Evolutionary conservation across 2,329 filamentous ascomycete species (phyloP).

Genomic region (Trichoderma brevicompactum): DNA sequence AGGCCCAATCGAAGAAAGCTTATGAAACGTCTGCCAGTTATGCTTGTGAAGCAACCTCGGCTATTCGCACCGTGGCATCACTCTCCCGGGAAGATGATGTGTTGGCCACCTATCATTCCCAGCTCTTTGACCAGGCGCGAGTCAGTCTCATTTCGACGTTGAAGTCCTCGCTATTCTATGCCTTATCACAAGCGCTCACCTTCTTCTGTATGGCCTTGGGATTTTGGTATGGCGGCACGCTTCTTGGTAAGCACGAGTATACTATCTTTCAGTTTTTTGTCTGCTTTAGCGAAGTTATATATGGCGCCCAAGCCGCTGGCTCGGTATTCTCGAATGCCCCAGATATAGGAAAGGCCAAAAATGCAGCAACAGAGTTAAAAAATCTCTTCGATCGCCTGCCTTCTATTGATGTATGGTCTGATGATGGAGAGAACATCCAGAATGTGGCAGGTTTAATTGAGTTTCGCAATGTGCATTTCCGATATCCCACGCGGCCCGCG

Average conservation of each 20-base stretch:
- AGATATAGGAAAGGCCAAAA: background rate
- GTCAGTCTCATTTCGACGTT: background rate
- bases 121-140: background rate
- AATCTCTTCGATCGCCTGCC: background rate
- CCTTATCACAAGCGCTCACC: background rate
- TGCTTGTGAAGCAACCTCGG: slow-evolving; percentile 6
- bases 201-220: slow-evolving; percentile 13
- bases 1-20: background rate
- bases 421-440: background rate
- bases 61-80: slow-evolving; percentile 58
- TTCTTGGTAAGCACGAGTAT: slow-evolving; percentile 8
- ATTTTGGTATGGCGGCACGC: slow-evolving; percentile 4
- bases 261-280: slow-evolving; percentile 9
- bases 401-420: background rate
- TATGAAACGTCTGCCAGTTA: slow-evolving; percentile 7
- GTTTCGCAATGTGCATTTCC: slow-evolving; percentile 64
- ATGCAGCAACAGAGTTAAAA: background rate
- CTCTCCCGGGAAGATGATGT: slow-evolving; percentile 65
- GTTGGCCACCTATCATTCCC: slow-evolving; percentile 40
- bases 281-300: background rate
- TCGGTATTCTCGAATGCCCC: background rate
- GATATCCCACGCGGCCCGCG: slow-evolving; percentile 62
- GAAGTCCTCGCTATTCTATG: background rate
- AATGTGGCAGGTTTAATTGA: slow-evolving; percentile 38
- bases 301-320: slow-evolving; percentile 4